Evolutionary conservation across 164 flowering plant species (phyloP).

Genomic region (Berberis vulgaris): DNA sequence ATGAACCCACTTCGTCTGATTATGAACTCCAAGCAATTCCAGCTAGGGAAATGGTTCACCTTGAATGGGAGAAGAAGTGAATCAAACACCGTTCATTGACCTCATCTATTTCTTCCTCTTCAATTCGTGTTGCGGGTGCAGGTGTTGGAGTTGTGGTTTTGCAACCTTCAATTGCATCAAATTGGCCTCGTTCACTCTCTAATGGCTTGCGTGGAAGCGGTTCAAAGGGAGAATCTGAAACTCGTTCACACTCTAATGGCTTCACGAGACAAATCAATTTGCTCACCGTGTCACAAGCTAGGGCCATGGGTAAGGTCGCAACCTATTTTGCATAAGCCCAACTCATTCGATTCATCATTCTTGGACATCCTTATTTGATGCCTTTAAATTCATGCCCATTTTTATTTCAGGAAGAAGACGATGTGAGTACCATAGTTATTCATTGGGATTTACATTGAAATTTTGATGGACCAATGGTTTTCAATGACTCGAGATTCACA

Average conservation of each 20-base stretch:
- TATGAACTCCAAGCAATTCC: conserved; percentile 70
- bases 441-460: too few relatives aligned
- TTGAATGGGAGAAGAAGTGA: conserved; percentile 23
- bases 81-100: conserved; percentile 20
- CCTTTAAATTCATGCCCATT: too few relatives aligned
- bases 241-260: conserved; percentile 52
- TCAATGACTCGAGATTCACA: too few relatives aligned
- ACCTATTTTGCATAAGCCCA: conserved; percentile 61
- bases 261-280: conserved; percentile 54
- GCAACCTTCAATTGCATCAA: too few relatives aligned
- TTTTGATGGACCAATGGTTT: too few relatives aligned
- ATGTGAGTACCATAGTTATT: too few relatives aligned
- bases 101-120: background rate
- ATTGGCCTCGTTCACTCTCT: conserved; percentile 62
- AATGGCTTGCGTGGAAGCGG: conserved; percentile 80
- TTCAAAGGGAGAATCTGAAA: conserved; percentile 44
- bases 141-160: background rate
- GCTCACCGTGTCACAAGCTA: conserved; percentile 62
- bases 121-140: too few relatives aligned
- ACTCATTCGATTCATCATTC: conserved; percentile 21
- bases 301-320: conserved; percentile 80
- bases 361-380: conserved; percentile 46
- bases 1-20: conserved; percentile 16
- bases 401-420: too few relatives aligned
- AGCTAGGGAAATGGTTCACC: conserved; percentile 36